Conservation (phyloP, 768 basidiomycete species). For the Suillus weaverae region DNA sequence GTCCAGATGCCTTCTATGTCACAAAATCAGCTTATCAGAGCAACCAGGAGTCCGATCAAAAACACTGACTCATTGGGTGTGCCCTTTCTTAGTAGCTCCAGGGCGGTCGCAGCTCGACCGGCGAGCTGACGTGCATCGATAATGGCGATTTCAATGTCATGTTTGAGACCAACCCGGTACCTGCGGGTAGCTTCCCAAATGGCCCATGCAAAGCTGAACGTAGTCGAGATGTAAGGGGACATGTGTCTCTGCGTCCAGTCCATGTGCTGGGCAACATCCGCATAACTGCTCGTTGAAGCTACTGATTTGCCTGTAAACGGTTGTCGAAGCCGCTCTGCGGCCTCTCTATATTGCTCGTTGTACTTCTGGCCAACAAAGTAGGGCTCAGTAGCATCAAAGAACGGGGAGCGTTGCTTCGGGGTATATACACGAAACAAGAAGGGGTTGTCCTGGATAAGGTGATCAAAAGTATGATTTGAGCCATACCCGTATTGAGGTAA, state of each 20-base stretch:
- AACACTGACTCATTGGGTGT: conserved; percentile 53
- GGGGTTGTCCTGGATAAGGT: conserved; percentile 60
- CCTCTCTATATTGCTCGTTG: conserved; percentile 41
- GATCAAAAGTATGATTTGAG: conserved; percentile 58
- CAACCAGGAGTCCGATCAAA: background rate
- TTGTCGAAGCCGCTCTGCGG: conserved; percentile 38
- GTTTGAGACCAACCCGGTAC: conserved; percentile 71
- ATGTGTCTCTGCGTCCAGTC: conserved; percentile 74
- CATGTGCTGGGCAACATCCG: conserved; percentile 68
- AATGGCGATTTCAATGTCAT: conserved; percentile 75
- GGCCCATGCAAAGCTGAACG: conserved; percentile 81
- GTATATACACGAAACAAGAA: conserved; percentile 83
- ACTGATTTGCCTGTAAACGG: conserved; percentile 30
- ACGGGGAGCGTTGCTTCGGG: conserved; percentile 59
- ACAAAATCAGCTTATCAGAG: conserved; percentile 2
- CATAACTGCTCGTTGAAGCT: conserved; percentile 44
- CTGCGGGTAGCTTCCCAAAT: conserved; percentile 80
- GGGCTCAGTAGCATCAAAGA: conserved; percentile 54
- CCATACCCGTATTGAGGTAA: conserved; percentile 79
- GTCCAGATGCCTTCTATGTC: conserved; percentile 52
- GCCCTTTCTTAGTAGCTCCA: conserved; percentile 58
- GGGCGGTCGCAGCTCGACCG: conserved; percentile 60
- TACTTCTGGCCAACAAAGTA: conserved; percentile 73
- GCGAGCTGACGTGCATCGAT: conserved; percentile 67
- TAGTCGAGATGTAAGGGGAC: conserved; percentile 72